Evolutionary conservation across 768 basidiomycete species (phyloP).

Genomic region (Amanita polypyramis): DNA sequence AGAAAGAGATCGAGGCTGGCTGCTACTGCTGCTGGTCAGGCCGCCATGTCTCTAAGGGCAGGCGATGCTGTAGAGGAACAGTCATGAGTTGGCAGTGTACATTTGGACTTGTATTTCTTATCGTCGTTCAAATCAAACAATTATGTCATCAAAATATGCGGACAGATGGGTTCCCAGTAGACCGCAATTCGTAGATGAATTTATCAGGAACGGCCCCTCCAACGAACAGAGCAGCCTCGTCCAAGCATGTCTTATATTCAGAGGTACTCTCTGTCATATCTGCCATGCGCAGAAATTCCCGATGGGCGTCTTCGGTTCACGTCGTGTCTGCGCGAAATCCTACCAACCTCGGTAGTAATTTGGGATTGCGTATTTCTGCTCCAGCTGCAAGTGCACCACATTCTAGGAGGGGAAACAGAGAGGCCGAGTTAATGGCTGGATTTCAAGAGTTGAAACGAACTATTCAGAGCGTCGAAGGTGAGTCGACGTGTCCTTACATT

Average conservation of each 20-base stretch:
- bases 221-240: slow-evolving; percentile 32
- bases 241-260: slow-evolving; percentile 73
- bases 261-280: slow-evolving; percentile 90
- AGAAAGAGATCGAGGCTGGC: slow-evolving; percentile 85
- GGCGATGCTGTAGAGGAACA: slow-evolving; percentile 23
- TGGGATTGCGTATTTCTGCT: slow-evolving; percentile 59
- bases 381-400: slow-evolving; percentile 31
- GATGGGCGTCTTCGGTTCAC: slow-evolving; percentile 78
- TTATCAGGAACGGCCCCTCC: neutral
- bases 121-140: slow-evolving; percentile 5
- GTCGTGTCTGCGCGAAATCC: slow-evolving; percentile 53
- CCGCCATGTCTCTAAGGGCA: slow-evolving; percentile 68
- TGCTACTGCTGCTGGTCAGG: slow-evolving; percentile 85
- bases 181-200: neutral
- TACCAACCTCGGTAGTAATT: slow-evolving; percentile 59
- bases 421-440: slow-evolving; percentile 80
- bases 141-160: slow-evolving; percentile 10
- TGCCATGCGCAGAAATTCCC: slow-evolving; percentile 94
- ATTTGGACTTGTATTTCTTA: slow-evolving; percentile 6
- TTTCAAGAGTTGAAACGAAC: slow-evolving; percentile 79
- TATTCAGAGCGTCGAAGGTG: slow-evolving; percentile 61
- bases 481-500: slow-evolving; percentile 12
- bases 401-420: slow-evolving; percentile 45
- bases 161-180: no score
- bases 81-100: neutral